A percentile compares a stretch with the other conserved stretches of the same genome.
Conservation (phyloP, 768 basidiomycete species). For the Tephrocybe sp. region DNA sequence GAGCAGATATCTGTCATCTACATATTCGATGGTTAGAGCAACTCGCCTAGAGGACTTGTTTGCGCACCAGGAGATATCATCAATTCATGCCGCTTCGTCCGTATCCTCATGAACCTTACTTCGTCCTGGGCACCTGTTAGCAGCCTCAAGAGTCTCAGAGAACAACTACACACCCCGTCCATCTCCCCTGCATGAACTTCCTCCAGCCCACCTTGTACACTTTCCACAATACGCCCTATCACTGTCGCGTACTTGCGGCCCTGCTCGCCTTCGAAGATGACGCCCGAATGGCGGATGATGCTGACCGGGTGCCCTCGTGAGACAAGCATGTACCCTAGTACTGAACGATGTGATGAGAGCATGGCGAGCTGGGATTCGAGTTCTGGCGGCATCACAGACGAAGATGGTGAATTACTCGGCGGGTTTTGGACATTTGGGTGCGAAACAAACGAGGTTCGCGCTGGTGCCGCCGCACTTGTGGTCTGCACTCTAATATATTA, state of each 20-base stretch:
- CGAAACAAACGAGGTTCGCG: slow-evolving; percentile 28
- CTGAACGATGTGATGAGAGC: slow-evolving; percentile 79
- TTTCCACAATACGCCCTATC: slow-evolving; percentile 74
- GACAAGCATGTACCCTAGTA: slow-evolving; percentile 84
- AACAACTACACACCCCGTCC: slow-evolving; percentile 21
- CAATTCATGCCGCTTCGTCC: slow-evolving; percentile 88
- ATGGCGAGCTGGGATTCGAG: slow-evolving; percentile 77
- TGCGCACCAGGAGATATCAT: slow-evolving; percentile 90
- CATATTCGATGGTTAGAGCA: neutral
- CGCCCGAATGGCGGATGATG: slow-evolving; percentile 84
- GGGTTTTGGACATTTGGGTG: slow-evolving; percentile 20
- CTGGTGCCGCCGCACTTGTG: slow-evolving; percentile 13
- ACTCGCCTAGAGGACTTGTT: neutral
- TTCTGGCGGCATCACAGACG: slow-evolving; percentile 60
- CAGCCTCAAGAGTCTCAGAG: neutral
- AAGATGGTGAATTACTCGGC: slow-evolving; percentile 20
- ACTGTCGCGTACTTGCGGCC: slow-evolving; percentile 74
- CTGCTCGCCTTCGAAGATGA: slow-evolving; percentile 84
- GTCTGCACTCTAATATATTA: slow-evolving; percentile 1
- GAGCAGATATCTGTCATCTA: slow-evolving; percentile 79
- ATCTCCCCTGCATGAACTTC: slow-evolving; percentile 56
- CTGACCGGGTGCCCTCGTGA: slow-evolving; percentile 70
- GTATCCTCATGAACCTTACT: slow-evolving; percentile 84
- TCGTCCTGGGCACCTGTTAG: slow-evolving; percentile 59
- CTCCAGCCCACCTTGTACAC: slow-evolving; percentile 75